A percentile compares a stretch with the other conserved stretches of the same genome.
Evolutionary conservation across 306 rosid species (phyloP).

Genomic region (Myrica gale): DNA sequence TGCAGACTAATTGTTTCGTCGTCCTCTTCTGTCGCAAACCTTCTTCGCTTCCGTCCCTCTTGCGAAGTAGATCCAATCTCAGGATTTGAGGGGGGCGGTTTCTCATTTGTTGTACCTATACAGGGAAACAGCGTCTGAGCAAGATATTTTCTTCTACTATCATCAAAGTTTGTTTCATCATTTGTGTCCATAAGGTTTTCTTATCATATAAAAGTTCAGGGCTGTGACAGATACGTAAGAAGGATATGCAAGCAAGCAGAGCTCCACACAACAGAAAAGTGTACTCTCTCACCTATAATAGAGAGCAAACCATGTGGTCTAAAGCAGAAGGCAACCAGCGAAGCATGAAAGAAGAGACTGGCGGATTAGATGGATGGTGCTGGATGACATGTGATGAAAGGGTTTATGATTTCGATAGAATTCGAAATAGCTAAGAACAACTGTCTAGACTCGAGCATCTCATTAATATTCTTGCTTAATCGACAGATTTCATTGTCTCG

Average conservation of each 20-base stretch:
- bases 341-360: not conserved
- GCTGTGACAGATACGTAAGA: not conserved
- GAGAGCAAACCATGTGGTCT: not conserved
- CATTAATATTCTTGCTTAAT: not conserved
- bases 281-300: not conserved
- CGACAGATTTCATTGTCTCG: not conserved
- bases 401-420: not conserved
- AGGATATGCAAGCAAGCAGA: not conserved
- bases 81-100: slow-evolving; percentile 52
- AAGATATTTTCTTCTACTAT: not conserved
- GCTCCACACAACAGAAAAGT: not conserved
- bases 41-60: slow-evolving; percentile 71
- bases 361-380: not conserved
- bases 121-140: not conserved
- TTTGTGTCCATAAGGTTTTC: not conserved
- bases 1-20: slow-evolving; percentile 54
- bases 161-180: not conserved
- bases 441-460: no score
- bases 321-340: not conserved
- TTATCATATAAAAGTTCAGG: not conserved
- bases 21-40: slow-evolving; percentile 48
- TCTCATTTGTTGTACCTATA: slow-evolving; percentile 53
- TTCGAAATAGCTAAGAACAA: not conserved
- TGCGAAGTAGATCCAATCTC: slow-evolving; percentile 78
- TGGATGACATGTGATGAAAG: not conserved